Conservation (phyloP, 176 grass and related monocot genomes). For the Carex littledalei region DNA sequence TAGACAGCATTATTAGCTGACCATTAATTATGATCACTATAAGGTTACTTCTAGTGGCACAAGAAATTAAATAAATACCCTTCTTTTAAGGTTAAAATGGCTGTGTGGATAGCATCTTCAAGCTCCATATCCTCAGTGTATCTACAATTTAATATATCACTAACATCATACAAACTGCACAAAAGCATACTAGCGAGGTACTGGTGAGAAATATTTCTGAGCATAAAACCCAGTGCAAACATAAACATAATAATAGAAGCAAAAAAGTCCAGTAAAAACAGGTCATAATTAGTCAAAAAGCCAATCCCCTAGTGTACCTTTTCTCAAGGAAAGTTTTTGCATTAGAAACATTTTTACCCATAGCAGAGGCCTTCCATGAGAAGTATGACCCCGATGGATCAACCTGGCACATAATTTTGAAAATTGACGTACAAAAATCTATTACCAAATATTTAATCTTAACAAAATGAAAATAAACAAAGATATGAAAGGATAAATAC, state of each 20-base stretch:
- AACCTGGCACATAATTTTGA: slow-evolving; percentile 40
- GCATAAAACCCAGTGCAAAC: neutral
- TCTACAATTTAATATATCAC: slow-evolving; percentile 31
- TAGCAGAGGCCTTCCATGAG: slow-evolving; percentile 99
- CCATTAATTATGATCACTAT: neutral
- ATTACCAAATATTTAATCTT: slow-evolving; percentile 13
- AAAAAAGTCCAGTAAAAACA: too few species aligned
- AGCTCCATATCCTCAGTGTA: slow-evolving; percentile 98
- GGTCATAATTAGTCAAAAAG: too few species aligned
- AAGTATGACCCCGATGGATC: slow-evolving; percentile 98
- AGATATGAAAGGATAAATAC: slow-evolving; percentile 27
- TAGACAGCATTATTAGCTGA: neutral
- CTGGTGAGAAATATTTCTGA: neutral
- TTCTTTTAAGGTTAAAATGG: slow-evolving; percentile 97
- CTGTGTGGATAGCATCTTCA: slow-evolving; percentile 98
- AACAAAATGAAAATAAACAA: neutral
- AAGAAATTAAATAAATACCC: slow-evolving; percentile 44
- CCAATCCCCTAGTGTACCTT: slow-evolving; percentile 56
- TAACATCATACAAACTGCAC: neutral
- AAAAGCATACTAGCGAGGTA: neutral
- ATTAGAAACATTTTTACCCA: slow-evolving; percentile 98
- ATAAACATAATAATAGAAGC: neutral
- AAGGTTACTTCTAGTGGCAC: neutral
- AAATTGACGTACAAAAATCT: neutral
- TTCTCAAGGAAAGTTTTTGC: slow-evolving; percentile 98